Percentiles rank a stretch among this genome's conserved stretches.
These are phyloP conservation scores for Rhizopus delemar DNA, from an alignment of 371 early-diverging fungal species.

Conservation along the genomic window DNA sequence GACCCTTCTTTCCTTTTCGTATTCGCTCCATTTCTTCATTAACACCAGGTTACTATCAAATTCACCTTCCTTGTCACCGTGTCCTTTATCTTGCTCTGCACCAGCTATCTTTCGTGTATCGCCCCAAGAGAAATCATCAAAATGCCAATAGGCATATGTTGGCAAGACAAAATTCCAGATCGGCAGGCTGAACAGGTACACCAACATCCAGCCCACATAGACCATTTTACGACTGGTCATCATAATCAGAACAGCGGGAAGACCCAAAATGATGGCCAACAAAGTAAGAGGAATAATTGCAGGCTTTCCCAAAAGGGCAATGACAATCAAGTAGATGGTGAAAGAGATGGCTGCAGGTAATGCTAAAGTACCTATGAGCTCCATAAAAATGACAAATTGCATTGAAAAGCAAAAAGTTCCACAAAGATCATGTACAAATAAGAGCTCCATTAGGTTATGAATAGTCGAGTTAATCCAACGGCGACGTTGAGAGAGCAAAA, in stretches of 20 bases:
- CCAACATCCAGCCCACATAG: constrained; percentile 94
- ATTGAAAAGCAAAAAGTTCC: constrained; percentile 90
- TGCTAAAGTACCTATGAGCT: constrained; percentile 80
- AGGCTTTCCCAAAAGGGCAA: constrained; percentile 53
- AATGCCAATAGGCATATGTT: constrained; percentile 97
- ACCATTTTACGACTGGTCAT: constrained; percentile 86
- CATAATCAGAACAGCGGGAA: constrained; percentile 86
- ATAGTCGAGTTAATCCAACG: constrained; percentile 93
- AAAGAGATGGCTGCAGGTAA: constrained; percentile 84
- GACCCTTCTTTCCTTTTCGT: not conserved
- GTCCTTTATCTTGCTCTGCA: constrained; percentile 52
- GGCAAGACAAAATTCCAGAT: constrained; percentile 97
- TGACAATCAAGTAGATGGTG: constrained; percentile 53
- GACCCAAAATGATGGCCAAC: constrained; percentile 69
- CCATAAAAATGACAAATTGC: constrained; percentile 87
- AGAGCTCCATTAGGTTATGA: constrained; percentile 83
- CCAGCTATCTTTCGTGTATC: constrained; percentile 91
- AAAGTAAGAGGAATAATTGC: constrained; percentile 71
- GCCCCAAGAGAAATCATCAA: constrained; percentile 99
- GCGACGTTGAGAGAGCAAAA: constrained; percentile 81
- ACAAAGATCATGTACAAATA: constrained; percentile 80
- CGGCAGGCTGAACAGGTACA: constrained; percentile 90
- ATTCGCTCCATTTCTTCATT: not conserved
- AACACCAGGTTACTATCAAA: constrained; percentile 35
- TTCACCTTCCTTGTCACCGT: constrained; percentile 70